Conservation (phyloP, 2,329 filamentous ascomycete genomes). For the Balansia obtecta region DNA sequence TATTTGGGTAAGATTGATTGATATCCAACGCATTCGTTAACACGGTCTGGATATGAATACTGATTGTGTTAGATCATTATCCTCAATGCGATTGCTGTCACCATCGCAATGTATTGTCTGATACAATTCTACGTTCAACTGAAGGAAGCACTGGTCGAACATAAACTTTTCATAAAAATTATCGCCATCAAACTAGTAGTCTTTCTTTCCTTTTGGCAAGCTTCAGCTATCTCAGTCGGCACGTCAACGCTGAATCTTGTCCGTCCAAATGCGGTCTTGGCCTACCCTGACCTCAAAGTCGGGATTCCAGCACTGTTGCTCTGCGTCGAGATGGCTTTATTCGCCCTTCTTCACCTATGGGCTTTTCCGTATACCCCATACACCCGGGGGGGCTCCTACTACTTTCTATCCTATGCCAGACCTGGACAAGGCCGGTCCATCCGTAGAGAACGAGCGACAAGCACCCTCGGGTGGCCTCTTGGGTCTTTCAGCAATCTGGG, state of each 20-base stretch:
- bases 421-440: conserved; percentile 24
- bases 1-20: conserved; percentile 53
- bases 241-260: conserved; percentile 50
- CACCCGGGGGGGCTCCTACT: conserved; percentile 27
- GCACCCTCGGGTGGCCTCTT: conserved; percentile 51
- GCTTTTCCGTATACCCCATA: conserved; percentile 73
- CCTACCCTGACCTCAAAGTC: conserved; percentile 65
- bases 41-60: neutral
- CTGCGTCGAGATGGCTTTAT: conserved; percentile 76
- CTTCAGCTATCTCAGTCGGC: conserved; percentile 35
- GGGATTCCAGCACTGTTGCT: conserved; percentile 68
- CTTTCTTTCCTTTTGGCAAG: conserved; percentile 86
- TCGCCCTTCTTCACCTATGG: conserved; percentile 66
- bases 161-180: conserved; percentile 69
- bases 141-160: conserved; percentile 51
- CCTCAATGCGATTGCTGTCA: conserved; percentile 60
- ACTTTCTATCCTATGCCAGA: conserved; percentile 36
- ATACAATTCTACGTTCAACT: conserved; percentile 81
- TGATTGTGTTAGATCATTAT: conserved; percentile 38
- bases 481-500: conserved; percentile 51
- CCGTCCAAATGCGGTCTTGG: conserved; percentile 46
- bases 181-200: conserved; percentile 82
- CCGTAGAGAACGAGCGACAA: conserved; percentile 30
- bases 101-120: conserved; percentile 78
- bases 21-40: too few species aligned